Base-by-base conservation (phyloP, 2,329 filamentous ascomycete genomes). In the Chrysoporthe austroafricana region DNA sequence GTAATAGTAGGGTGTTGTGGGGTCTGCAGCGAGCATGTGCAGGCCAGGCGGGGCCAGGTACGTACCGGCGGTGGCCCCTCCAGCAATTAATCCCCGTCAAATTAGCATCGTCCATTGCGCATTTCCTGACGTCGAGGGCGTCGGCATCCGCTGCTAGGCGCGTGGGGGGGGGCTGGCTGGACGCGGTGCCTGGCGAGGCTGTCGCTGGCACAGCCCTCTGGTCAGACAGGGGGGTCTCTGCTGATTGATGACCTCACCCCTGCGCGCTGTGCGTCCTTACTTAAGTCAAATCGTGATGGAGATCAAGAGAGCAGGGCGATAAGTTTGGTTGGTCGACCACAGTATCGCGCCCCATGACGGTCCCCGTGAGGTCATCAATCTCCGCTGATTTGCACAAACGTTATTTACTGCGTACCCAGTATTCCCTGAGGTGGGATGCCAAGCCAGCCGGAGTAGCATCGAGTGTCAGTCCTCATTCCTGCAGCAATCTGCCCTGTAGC, bases 371-470 rank as follows among this genome's bases (percentile, higher is more conserved):
- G 54, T 57, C 54, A 57, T 39, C 54, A 39, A 21, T n/a, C 54
- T 39, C 54, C 54, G 54, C 54, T 57, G 34, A 36, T 36, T 39
- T 57, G 32, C 32, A 57, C 54, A 39, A 57, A 26, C 48, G 50
- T 54, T 54, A 34, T 21, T 54, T 54, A 34, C 50, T 54, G 54
- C 16, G 32, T 57, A 26, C 26, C 26, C 26, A 26, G 26, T 26
- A 57, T 57, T 57, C 39, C 54, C 39, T 18, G 34, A 14, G 54
- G 54, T 39, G 54, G 54, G 18, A 21, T 57, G 54, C 54, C 54
- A 57, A 57, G 54, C 54, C 54, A 21, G 39, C 8, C 50, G 26
- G 13, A 54, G 50, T 54, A 54, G 50, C 50, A 54, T 54, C 8
- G 50, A 34, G 50, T 34, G 50, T 7, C 50, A 34, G 26, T 54